A percentile compares a stretch with the other conserved stretches of the same genome.
Evolutionary conservation across 1,284 basidiomycete species (phyloP).

Genomic region (Fomes fomentarius): DNA sequence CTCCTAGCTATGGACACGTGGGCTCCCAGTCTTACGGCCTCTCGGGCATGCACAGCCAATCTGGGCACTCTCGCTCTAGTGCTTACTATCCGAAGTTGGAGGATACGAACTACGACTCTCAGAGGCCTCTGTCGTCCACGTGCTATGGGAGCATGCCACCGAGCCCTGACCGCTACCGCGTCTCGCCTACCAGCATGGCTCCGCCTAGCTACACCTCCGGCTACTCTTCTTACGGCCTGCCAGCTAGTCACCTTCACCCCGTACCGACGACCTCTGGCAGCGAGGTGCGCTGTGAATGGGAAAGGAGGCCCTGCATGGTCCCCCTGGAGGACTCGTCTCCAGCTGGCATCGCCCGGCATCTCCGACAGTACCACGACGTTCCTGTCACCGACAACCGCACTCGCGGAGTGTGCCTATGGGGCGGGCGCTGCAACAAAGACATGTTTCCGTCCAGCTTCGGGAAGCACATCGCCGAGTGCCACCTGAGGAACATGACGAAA

Average conservation of each 20-base stretch:
- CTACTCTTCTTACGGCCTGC: neutral
- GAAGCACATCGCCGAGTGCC: constrained; percentile 30
- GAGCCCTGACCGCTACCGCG: neutral
- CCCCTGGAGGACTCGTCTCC: constrained; percentile 22
- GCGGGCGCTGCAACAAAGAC: constrained; percentile 23
- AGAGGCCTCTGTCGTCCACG: neutral
- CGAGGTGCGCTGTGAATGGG: constrained; percentile 20
- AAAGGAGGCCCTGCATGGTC: constrained; percentile 8
- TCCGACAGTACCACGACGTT: constrained; percentile 24
- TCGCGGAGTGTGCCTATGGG: constrained; percentile 23
- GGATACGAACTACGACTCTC: neutral
- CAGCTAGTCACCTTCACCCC: neutral
- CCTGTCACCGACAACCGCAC: constrained; percentile 21
- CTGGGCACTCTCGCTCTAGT: neutral
- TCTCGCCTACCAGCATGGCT: neutral
- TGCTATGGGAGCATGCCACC: neutral
- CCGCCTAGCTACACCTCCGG: neutral
- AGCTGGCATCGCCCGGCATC: constrained; percentile 26
- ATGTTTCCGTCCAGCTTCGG: constrained; percentile 29
- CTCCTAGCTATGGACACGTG: constrained; percentile 5
- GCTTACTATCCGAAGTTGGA: constrained; percentile 1
- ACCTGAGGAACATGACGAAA: constrained; percentile 26
- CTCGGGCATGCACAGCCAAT: neutral
- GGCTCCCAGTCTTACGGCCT: neutral
- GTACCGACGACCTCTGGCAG: neutral